These are phyloP conservation scores for Sphagnum contortum DNA, from an alignment of 225 moss, liverwort and hornwort genomes.

Conservation along the genomic window DNA sequence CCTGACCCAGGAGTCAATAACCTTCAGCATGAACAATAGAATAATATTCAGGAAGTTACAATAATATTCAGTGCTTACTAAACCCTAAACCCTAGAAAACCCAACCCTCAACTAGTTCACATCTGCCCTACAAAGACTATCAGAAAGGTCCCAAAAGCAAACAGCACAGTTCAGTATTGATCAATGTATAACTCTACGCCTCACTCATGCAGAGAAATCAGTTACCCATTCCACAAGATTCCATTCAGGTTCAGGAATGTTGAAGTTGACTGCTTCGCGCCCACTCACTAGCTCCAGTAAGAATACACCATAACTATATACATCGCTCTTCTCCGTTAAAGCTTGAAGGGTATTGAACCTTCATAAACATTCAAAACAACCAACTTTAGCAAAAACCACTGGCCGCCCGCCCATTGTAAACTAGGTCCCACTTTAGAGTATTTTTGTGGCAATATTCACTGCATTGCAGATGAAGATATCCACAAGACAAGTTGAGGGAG, in stretches of 20 bases:
- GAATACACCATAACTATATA: conserved; percentile 51
- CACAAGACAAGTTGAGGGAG: too few relatives aligned
- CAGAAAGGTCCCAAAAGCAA: too few relatives aligned
- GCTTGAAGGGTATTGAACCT: conserved; percentile 30
- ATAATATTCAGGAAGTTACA: background rate
- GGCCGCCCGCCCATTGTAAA: background rate
- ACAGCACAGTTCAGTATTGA: too few relatives aligned
- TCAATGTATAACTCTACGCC: too few relatives aligned
- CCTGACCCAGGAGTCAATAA: too few relatives aligned
- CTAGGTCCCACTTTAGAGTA: too few relatives aligned
- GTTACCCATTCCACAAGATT: conserved; percentile 53
- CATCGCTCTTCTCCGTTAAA: conserved; percentile 40
- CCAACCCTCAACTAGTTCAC: too few relatives aligned
- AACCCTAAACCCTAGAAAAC: too few relatives aligned
- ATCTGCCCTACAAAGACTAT: too few relatives aligned
- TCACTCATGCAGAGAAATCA: background rate
- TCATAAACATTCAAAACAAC: background rate
- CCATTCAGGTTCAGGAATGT: conserved; percentile 36
- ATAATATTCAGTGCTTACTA: background rate
- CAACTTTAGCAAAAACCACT: background rate
- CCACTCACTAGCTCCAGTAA: conserved; percentile 48
- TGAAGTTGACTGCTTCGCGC: conserved; percentile 34
- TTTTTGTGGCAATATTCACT: too few relatives aligned
- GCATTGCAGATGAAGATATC: too few relatives aligned
- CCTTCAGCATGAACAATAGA: background rate